phyloP scores from a whole-genome alignment of 202 grass and related monocot species.

The Schoenoplectus triqueter region DNA sequence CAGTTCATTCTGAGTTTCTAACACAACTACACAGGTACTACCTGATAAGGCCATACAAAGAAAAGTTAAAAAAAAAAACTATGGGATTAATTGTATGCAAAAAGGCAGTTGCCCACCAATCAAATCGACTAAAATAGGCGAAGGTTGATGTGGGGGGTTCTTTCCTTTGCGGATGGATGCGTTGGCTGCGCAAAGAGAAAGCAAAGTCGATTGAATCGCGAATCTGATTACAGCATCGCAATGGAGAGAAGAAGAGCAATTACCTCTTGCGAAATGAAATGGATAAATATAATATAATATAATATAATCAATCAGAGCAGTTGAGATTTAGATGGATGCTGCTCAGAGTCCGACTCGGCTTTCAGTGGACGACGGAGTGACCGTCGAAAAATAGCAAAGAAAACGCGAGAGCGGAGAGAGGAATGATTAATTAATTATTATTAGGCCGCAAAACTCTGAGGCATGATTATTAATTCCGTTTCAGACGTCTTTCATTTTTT shows the following conservation, averaged over 20 bases:
- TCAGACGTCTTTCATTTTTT: too few relatives aligned
- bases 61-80: background rate
- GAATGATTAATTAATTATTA: too few relatives aligned
- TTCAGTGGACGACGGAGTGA: background rate
- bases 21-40: background rate
- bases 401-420: background rate
- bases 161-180: background rate
- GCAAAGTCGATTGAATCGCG: background rate
- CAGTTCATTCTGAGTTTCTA: background rate
- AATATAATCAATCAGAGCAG: background rate
- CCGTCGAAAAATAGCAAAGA: background rate
- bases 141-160: background rate
- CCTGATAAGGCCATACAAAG: background rate
- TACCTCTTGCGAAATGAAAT: conserved; percentile 2
- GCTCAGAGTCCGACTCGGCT: too few relatives aligned
- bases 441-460: too few relatives aligned
- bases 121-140: background rate
- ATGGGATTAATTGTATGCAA: background rate
- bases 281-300: background rate
- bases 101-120: background rate
- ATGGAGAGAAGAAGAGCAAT: background rate
- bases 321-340: background rate
- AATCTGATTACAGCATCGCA: background rate
- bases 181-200: background rate
- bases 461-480: too few relatives aligned